Base-by-base conservation (phyloP, 139 green algal genomes). In the Chlorella sp. region DNA sequence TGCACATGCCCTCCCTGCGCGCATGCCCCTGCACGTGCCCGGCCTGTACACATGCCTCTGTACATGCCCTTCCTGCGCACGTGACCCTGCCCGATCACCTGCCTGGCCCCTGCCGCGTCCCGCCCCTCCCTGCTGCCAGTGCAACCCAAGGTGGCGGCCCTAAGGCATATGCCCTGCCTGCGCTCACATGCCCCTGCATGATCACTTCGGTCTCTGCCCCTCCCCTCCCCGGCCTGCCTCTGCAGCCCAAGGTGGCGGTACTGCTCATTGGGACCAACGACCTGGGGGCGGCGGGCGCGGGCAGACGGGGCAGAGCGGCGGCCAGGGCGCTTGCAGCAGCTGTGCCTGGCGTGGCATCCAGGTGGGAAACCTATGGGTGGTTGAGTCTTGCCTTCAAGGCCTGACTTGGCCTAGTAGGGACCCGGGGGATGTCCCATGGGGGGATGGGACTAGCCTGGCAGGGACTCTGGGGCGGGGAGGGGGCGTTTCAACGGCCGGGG, bases 211-310 rank as follows among this genome's bases (percentile, higher is more conserved):
- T 11, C 14, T 42, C 11, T n/a, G 32, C 16, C 32, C 75, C 75
- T 81, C n/a, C 34, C 34, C 71, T 36, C 2, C 32, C n/a, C 22
- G 16, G 16, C 15, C 34, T 81, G 16, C 75, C 75, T 18, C 11
- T 53, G 75, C 68, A 66, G 61, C 88, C 90, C 5, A 73, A 83
- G 34, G 75, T 90, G 30, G 84, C 73, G 0, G 80, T 95, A 2
- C 69, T 77, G 28, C 69, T 77, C 69, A 77, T 77, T 3, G 69
- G 69, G 24, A 77, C 28, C 37, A 77, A 77, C 69, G 69, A 77
- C 28, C 82, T 95, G 37, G 93, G 36, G 36, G 81, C 15, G 39
- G 84, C 36, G 12, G 36, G 53, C 7, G 88, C 37, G 39, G 90
- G 92, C 85, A 0, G 83, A 83, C 28, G 40, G 73, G 36, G 88